Conservation (phyloP, 2,329 filamentous ascomycete species). For the Boeremia lycopersici region DNA sequence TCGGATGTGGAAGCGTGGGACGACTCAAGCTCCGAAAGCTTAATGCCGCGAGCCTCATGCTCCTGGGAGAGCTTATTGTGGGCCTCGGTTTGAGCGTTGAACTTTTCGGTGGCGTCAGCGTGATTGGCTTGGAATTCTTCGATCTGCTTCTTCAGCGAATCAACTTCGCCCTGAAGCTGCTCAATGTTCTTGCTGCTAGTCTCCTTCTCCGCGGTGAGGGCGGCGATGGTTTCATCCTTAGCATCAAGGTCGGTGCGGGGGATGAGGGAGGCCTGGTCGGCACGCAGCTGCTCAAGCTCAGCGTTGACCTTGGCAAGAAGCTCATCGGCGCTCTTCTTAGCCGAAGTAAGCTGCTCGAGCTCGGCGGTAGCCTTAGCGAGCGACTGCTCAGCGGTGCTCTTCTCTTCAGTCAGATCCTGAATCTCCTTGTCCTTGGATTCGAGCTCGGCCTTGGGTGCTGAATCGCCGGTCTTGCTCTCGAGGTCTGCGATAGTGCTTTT, state of each 20-base stretch:
- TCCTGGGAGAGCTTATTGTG: conserved; percentile 30
- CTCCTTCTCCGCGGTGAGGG: conserved; percentile 34
- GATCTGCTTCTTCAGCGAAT: conserved; percentile 33
- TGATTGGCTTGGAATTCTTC: conserved; percentile 25
- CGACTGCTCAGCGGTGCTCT: conserved; percentile 25
- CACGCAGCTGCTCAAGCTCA: conserved; percentile 23
- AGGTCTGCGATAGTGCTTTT: conserved; percentile 32
- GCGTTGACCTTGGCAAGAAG: conserved; percentile 25
- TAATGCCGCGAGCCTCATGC: conserved; percentile 24
- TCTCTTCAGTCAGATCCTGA: conserved; percentile 29
- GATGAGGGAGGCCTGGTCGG: conserved; percentile 20
- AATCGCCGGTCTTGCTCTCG: conserved; percentile 23
- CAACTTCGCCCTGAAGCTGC: conserved; percentile 29
- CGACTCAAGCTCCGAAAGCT: conserved; percentile 26
- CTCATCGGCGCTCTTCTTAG: conserved; percentile 23
- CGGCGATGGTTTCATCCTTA: conserved; percentile 33
- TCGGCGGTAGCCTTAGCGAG: conserved; percentile 25
- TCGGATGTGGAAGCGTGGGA: conserved; percentile 22
- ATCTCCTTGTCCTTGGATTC: conserved; percentile 41
- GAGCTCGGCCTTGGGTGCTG: conserved; percentile 31
- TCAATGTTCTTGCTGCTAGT: conserved; percentile 28
- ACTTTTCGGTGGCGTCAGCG: conserved; percentile 23
- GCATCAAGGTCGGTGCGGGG: conserved; percentile 36
- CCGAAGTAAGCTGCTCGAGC: conserved; percentile 23
- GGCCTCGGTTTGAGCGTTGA: conserved; percentile 23